These are phyloP conservation scores for Ogataea chonburiensis DNA, from an alignment of 805 yeast genomes.

Conservation along the genomic window DNA sequence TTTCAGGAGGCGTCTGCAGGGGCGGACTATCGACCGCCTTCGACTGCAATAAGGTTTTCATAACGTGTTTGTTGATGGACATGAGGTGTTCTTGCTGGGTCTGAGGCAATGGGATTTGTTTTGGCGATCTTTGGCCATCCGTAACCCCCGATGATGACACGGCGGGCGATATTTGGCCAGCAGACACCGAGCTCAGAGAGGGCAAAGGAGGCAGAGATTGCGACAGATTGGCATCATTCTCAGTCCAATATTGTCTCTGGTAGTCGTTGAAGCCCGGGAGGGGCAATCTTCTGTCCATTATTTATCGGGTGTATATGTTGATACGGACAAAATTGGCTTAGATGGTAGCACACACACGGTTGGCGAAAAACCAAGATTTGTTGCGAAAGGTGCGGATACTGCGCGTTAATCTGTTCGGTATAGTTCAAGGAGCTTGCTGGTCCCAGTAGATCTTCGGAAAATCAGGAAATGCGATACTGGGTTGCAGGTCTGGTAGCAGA, in stretches of 20 bases:
- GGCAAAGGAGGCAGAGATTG: conserved; percentile 5
- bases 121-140: conserved; percentile 8
- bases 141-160: conserved; percentile 2
- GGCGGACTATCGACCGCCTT: conserved; percentile 7
- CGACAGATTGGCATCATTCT: conserved; percentile 1
- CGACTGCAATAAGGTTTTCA: conserved; percentile 16
- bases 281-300: conserved; percentile 11
- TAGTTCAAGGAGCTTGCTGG: not conserved
- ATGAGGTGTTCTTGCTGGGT: conserved; percentile 17
- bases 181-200: conserved; percentile 2
- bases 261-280: conserved; percentile 6
- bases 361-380: not conserved
- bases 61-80: conserved; percentile 19
- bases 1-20: conserved; percentile 11
- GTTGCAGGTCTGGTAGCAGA: conserved; percentile 14
- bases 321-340: conserved; percentile 3
- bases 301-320: not conserved
- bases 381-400: not conserved
- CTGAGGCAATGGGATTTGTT: conserved; percentile 17
- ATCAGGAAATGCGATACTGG: not conserved
- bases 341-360: conserved; percentile 9
- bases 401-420: not conserved
- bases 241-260: conserved; percentile 5
- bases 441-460: not conserved
- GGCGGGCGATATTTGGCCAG: conserved; percentile 5